Conservation (phyloP, 352 stramenopile genomes). For the Globisporangium viniferum region DNA sequence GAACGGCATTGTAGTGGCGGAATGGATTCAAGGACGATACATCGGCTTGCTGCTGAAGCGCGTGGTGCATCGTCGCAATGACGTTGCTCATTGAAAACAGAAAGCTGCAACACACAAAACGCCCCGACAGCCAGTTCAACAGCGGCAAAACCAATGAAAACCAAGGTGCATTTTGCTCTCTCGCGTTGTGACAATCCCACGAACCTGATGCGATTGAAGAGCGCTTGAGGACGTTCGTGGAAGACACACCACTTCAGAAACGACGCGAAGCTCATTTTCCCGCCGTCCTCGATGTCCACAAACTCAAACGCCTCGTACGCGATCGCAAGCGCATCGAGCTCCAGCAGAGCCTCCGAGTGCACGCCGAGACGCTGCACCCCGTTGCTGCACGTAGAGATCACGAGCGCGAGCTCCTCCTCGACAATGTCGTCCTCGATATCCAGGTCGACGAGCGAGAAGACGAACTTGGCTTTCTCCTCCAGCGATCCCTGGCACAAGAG, state of each 20-base stretch:
- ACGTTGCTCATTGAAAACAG: conserved; percentile 40
- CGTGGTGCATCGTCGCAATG: conserved; percentile 29
- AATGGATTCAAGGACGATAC: conserved; percentile 19
- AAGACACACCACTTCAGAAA: conserved; percentile 72
- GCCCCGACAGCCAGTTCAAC: background rate
- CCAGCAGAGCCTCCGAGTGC: conserved; percentile 17
- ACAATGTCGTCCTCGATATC: conserved; percentile 75
- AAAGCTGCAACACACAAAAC: conserved; percentile 22
- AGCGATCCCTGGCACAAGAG: conserved; percentile 50
- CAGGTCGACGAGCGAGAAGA: conserved; percentile 70
- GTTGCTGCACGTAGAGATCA: conserved; percentile 48
- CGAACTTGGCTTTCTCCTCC: conserved; percentile 45
- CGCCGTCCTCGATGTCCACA: conserved; percentile 49
- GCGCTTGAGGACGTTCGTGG: conserved; percentile 46
- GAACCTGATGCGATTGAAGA: conserved; percentile 58
- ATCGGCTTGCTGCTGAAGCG: conserved; percentile 21
- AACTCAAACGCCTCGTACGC: conserved; percentile 71
- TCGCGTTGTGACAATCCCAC: background rate
- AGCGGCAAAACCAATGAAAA: background rate
- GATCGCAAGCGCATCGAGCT: conserved; percentile 52
- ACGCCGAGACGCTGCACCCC: conserved; percentile 43
- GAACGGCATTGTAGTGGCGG: conserved; percentile 27
- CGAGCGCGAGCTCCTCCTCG: conserved; percentile 63
- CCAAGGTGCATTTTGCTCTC: background rate
- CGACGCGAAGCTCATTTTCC: conserved; percentile 64